Conservation (phyloP, 2,329 filamentous ascomycete genomes). For the Acephala macrosclerotiorum region DNA sequence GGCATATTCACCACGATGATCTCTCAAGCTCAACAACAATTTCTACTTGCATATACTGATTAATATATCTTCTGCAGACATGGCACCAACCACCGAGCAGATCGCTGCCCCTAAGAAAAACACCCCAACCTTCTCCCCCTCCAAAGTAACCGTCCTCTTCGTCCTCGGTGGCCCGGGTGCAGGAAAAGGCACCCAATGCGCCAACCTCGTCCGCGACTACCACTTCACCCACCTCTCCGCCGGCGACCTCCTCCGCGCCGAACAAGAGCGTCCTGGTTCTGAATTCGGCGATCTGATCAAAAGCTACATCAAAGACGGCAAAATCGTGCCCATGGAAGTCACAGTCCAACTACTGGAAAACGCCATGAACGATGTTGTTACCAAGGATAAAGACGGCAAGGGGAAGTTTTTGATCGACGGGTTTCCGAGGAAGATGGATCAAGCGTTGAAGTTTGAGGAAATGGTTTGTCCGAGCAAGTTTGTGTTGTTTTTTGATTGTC, state of each 20-base stretch:
- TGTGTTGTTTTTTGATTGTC: constrained; percentile 94
- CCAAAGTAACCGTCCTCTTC: constrained; percentile 90
- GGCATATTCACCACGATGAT: not conserved
- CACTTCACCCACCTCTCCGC: constrained; percentile 93
- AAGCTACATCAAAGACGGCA: constrained; percentile 90
- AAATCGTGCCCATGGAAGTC: constrained; percentile 98
- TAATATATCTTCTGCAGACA: constrained; percentile 42
- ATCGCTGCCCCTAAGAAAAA: constrained; percentile 60
- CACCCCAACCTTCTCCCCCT: constrained; percentile 74
- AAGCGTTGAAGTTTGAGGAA: constrained; percentile 92
- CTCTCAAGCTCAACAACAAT: not conserved
- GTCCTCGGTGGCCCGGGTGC: constrained; percentile 95
- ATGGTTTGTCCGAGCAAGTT: constrained; percentile 83
- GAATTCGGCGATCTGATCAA: constrained; percentile 94
- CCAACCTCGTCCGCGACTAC: constrained; percentile 84
- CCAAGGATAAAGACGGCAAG: constrained; percentile 56
- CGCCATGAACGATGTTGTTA: constrained; percentile 79
- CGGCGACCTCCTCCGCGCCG: constrained; percentile 90
- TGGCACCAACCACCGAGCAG: constrained; percentile 45
- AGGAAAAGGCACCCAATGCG: constrained; percentile 96
- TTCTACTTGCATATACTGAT: constrained; percentile 21
- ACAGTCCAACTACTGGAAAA: constrained; percentile 94
- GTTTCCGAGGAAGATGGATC: constrained; percentile 97
- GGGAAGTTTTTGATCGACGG: constrained; percentile 81
- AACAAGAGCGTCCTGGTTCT: constrained; percentile 85